Conservation (phyloP, 345 rosid species). For the Hibiscus syriacus region DNA sequence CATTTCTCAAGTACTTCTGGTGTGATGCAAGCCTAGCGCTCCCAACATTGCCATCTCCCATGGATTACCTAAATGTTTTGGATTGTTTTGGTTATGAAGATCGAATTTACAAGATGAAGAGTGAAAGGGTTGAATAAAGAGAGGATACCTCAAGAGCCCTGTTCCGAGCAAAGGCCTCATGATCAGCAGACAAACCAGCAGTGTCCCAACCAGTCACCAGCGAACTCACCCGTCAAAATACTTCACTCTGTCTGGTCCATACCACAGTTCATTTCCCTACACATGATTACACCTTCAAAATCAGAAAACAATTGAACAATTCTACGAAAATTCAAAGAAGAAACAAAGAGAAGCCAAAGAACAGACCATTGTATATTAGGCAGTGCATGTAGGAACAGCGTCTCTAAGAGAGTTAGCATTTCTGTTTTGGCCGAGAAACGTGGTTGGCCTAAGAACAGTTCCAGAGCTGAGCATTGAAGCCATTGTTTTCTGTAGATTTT, state of each 20-base stretch:
- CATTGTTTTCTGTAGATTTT: constrained; percentile 17
- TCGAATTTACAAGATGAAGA: too few species aligned
- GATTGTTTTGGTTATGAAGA: not conserved
- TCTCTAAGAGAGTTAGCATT: constrained; percentile 59
- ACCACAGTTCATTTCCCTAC: constrained; percentile 82
- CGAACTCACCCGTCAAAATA: constrained; percentile 90
- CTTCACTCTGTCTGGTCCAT: constrained; percentile 95
- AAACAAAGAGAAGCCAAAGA: not conserved
- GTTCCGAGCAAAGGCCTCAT: constrained; percentile 93
- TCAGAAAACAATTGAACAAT: not conserved
- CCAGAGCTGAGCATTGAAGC: constrained; percentile 60
- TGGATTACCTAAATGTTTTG: constrained; percentile 62
- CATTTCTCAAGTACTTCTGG: constrained; percentile 87
- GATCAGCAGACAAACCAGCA: constrained; percentile 92
- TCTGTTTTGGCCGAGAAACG: constrained; percentile 68
- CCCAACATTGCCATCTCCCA: constrained; percentile 97
- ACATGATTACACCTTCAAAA: constrained; percentile 4
- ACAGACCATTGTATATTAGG: constrained; percentile 68
- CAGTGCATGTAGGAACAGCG: constrained; percentile 55
- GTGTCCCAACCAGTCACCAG: constrained; percentile 99
- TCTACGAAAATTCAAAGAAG: not conserved
- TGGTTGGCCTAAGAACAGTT: constrained; percentile 49
- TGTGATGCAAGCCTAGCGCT: constrained; percentile 88
- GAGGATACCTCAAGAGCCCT: constrained; percentile 87
- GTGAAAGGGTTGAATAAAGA: too few species aligned